Evolutionary conservation across 495 filamentous ascomycete species (phyloP).

Genomic region (Pseudoneurospora amorphoporcata): DNA sequence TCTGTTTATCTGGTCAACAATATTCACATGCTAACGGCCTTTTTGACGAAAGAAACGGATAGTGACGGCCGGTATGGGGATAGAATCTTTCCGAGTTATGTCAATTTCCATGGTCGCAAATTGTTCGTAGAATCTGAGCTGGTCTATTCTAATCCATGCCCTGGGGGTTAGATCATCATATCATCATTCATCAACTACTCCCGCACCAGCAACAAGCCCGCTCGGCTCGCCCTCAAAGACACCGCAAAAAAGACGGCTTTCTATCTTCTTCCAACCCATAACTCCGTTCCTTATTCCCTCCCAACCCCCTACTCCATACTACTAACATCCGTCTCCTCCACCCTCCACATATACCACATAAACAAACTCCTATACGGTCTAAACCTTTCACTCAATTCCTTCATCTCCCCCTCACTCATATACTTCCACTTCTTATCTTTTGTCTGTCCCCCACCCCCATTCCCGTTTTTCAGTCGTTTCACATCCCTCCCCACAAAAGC

Average conservation of each 20-base stretch:
- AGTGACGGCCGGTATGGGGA: background rate
- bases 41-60: too few relatives aligned
- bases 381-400: conserved; percentile 68
- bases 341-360: conserved; percentile 80
- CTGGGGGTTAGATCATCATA: background rate
- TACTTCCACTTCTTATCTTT: conserved; percentile 96
- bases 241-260: background rate
- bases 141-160: background rate
- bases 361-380: conserved; percentile 65
- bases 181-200: background rate
- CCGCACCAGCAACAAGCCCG: background rate
- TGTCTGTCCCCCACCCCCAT: conserved; percentile 76
- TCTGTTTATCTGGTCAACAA: background rate
- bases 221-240: background rate
- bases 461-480: conserved; percentile 68
- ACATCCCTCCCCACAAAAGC: conserved; percentile 77
- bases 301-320: conserved; percentile 39
- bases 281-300: background rate
- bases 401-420: conserved; percentile 88
- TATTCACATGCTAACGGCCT: background rate
- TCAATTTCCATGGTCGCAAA: background rate
- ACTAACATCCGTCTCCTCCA: conserved; percentile 64
- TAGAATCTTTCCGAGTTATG: background rate
- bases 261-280: background rate
- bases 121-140: background rate